Percentiles rank a stretch among this genome's conserved stretches.
phyloP scores from a whole-genome alignment of 768 basidiomycete genomes.

The Trametes punicea region DNA sequence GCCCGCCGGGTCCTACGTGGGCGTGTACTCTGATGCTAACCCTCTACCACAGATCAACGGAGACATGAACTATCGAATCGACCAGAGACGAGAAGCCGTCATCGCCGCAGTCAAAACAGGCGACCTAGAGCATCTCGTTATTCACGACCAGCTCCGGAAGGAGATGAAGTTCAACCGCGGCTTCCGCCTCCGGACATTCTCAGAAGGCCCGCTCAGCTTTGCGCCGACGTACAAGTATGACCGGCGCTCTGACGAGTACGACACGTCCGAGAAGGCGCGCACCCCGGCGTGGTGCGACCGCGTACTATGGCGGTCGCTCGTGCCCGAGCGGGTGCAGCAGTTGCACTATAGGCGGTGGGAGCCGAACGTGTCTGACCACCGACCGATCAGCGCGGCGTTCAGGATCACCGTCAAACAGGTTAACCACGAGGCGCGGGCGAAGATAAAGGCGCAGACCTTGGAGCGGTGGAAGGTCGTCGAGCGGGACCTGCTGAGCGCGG shows the following conservation, averaged over 20 bases:
- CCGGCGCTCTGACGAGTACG: conserved; percentile 70
- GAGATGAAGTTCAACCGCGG: conserved; percentile 86
- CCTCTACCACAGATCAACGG: conserved; percentile 63
- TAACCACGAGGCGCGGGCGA: conserved; percentile 51
- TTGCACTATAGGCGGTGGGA: conserved; percentile 82
- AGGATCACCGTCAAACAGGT: conserved; percentile 71
- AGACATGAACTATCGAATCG: conserved; percentile 97
- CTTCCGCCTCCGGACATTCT: conserved; percentile 81
- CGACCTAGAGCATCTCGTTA: conserved; percentile 58
- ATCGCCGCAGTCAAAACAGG: conserved; percentile 64
- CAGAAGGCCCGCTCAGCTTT: conserved; percentile 80
- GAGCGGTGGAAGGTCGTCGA: conserved; percentile 46
- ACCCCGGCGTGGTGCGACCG: conserved; percentile 97
- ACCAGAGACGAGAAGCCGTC: conserved; percentile 84
- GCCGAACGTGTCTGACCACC: conserved; percentile 84
- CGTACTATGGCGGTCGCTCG: conserved; percentile 70
- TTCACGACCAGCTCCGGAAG: conserved; percentile 86
- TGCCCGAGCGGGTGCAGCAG: conserved; percentile 54
- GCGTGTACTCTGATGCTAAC: background rate
- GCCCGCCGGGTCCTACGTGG: background rate
- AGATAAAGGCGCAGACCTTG: conserved; percentile 55
- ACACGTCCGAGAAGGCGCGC: conserved; percentile 84
- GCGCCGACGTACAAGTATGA: conserved; percentile 96
- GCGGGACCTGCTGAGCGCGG: conserved; percentile 29
- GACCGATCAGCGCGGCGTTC: conserved; percentile 83